Evolutionary conservation across 768 basidiomycete species (phyloP).

Genomic region (Naganishia kalamii): DNA sequence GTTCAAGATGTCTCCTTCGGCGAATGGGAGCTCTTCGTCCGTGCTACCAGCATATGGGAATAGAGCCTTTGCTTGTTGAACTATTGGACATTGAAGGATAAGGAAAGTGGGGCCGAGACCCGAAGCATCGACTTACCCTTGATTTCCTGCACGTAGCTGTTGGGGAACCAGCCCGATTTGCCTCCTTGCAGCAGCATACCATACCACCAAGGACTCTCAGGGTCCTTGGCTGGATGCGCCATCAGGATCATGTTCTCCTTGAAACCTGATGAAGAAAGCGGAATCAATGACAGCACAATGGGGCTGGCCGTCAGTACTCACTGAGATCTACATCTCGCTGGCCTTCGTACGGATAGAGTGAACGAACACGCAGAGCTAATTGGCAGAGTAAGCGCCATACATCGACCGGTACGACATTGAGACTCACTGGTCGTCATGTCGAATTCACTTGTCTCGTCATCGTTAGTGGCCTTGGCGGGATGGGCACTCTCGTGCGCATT

Average conservation of each 20-base stretch:
- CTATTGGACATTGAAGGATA: slow-evolving; percentile 17
- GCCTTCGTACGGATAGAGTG: slow-evolving; percentile 76
- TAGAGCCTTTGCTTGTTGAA: slow-evolving; percentile 68
- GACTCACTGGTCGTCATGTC: slow-evolving; percentile 45
- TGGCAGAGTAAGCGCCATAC: not conserved
- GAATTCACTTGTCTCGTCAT: slow-evolving; percentile 48
- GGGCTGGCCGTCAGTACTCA: slow-evolving; percentile 48
- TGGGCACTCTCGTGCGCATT: slow-evolving; percentile 4
- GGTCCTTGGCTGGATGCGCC: slow-evolving; percentile 75
- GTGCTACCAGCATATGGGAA: slow-evolving; percentile 68
- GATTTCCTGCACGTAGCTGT: slow-evolving; percentile 72
- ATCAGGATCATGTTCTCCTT: slow-evolving; percentile 67
- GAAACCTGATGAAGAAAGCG: slow-evolving; percentile 56
- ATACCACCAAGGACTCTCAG: slow-evolving; percentile 88
- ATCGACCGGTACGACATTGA: not conserved
- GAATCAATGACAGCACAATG: not conserved
- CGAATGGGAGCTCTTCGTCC: slow-evolving; percentile 76
- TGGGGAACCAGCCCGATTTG: slow-evolving; percentile 80
- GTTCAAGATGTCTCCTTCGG: slow-evolving; percentile 67
- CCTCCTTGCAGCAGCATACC: slow-evolving; percentile 63
- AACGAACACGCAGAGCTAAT: slow-evolving; percentile 66
- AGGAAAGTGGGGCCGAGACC: not conserved
- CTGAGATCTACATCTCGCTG: slow-evolving; percentile 83
- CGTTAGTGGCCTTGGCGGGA: slow-evolving; percentile 41
- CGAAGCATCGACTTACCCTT: slow-evolving; percentile 54